Conservation (phyloP, 352 stramenopile species). For the Phytopythium litorale region DNA sequence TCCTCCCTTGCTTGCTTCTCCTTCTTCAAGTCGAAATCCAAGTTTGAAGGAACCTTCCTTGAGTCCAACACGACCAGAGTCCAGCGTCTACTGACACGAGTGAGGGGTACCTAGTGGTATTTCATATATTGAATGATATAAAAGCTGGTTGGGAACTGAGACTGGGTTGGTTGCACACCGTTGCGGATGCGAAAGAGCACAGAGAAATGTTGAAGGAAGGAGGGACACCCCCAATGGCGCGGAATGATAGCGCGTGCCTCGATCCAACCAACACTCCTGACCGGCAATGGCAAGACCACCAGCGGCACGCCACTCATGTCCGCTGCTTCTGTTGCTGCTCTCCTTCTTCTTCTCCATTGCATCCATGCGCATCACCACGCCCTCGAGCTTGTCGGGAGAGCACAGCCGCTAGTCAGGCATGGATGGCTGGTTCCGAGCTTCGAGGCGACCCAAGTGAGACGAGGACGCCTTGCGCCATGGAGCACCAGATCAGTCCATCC, state of each 20-base stretch:
- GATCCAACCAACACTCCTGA: not conserved
- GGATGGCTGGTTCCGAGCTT: no score
- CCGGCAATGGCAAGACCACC: not conserved
- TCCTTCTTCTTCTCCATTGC: no score
- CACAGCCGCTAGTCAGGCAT: no score
- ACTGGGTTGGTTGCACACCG: not conserved
- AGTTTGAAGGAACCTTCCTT: constrained; percentile 17
- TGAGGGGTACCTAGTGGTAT: not conserved
- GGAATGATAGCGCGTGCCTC: constrained; percentile 6
- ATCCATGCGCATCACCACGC: no score
- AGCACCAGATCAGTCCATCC: no score
- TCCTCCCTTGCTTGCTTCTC: constrained; percentile 9
- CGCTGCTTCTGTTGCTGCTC: no score
- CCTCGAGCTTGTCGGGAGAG: no score
- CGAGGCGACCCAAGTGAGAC: no score
- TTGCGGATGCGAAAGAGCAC: not conserved
- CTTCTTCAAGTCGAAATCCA: constrained; percentile 31
- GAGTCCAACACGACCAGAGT: not conserved
- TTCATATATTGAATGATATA: not conserved
- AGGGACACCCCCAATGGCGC: not conserved
- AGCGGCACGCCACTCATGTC: no score
- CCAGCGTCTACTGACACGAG: not conserved
- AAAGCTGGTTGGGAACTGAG: not conserved
- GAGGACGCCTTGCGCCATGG: no score
- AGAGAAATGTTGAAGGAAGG: not conserved